Evolutionary conservation across 441 rosid species (phyloP).

Genomic region (Viola pubescens): DNA sequence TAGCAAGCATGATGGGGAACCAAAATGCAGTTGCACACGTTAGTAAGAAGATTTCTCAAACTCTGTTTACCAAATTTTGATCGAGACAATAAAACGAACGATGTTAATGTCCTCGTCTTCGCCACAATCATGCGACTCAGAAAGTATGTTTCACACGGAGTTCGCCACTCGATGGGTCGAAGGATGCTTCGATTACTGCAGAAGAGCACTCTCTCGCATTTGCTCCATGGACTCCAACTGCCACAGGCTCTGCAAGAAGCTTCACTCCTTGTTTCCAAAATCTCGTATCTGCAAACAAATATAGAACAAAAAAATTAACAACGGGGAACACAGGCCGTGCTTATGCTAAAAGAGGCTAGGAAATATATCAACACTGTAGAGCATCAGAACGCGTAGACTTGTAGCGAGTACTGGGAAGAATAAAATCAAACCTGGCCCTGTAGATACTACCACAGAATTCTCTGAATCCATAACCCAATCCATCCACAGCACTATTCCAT

Average conservation of each 20-base stretch:
- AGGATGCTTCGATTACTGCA: constrained; percentile 47
- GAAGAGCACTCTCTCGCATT: constrained; percentile 21
- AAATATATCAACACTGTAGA: no score
- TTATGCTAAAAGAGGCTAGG: background rate
- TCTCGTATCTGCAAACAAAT: constrained; percentile 43
- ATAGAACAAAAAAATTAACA: background rate
- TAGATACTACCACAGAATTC: constrained; percentile 43
- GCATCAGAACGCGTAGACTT: no score
- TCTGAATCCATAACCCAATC: constrained; percentile 86
- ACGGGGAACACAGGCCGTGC: background rate
- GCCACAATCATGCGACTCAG: background rate
- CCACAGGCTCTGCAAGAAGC: constrained; percentile 55
- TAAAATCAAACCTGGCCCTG: constrained; percentile 63
- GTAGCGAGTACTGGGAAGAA: background rate
- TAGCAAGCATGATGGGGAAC: no score
- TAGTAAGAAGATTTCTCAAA: no score
- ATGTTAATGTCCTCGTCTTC: no score
- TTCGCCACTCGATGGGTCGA: constrained; percentile 58
- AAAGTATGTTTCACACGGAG: constrained; percentile 40
- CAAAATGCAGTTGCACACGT: no score
- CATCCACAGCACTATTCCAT: constrained; percentile 84
- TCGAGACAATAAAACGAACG: no score
- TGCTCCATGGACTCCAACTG: constrained; percentile 27
- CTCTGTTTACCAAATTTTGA: no score
- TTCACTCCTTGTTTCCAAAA: constrained; percentile 94